Evolutionary conservation across 192 early-diverging fungal species (phyloP), one percentile per base, ranked within the genome.

Genomic region (Umbelopsis sp.): DNA sequence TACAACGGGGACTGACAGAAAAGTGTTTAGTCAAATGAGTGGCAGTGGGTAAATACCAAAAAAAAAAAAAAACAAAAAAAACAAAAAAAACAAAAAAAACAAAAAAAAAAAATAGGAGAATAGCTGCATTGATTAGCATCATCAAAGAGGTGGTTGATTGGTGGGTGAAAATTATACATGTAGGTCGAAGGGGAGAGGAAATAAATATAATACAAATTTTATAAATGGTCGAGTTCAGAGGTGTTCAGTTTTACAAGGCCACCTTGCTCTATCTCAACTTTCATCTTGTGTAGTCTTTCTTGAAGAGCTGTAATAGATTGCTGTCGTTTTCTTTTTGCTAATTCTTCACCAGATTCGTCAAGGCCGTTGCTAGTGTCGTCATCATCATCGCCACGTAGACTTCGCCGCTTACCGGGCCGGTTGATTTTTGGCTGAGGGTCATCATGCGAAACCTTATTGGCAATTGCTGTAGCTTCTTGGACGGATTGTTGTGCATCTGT

Each of bases 201-300:
- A 17, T 34, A 32, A 8, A 34, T 62, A 26, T 36, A 62, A 62
- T 62, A 62, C 26, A 62, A 22, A 32, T 34, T 54, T 62, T 62
- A 62, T 62, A 31, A 62, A 62, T 1, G 26, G 29, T 62, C 56
- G 4, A 11, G 8, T 62, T 62, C 56, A 34, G 56, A 34, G 4
- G 14, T 29, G 20, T 62, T 10, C 26, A 62, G 17, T 62, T 7
- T 62, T 34, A 32, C 56, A 62, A 62, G 56, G n/a, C 56, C 56
- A 62, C 29, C 31, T 26, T 62, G 26, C 29, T 62, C 56, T 62
- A 62, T 62, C n/a, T 62, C 56, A 32, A 62, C 56, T 62, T 62
- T 62, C 56, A 62, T 62, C 26, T 34, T 62, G 31, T 62, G 29
- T 20, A 62, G 56, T 62, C 17, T 34, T 34, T 62, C 56, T 34